Conservation (phyloP, 768 basidiomycete genomes). For the Agaricus sinodeliciosus region DNA sequence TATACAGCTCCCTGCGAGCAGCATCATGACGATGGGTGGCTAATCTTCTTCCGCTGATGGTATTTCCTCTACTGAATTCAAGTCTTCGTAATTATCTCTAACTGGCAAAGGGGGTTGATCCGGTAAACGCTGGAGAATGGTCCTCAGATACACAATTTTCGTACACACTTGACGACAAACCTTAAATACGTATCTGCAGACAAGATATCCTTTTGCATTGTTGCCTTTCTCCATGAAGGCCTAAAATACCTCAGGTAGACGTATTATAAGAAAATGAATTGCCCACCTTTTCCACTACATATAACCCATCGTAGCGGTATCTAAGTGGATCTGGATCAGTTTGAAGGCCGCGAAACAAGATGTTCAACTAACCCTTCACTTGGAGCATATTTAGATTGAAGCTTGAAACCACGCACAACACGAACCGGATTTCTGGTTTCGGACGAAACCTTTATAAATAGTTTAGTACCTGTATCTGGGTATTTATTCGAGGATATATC, state of each 20-base stretch:
- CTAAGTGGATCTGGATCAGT: conserved; percentile 25
- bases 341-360: not conserved
- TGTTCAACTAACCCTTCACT: conserved; percentile 52
- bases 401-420: conserved; percentile 83
- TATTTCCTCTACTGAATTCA: conserved; percentile 3
- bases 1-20: not conserved
- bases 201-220: conserved; percentile 60
- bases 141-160: not conserved
- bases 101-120: conserved; percentile 47
- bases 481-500: conserved; percentile 1
- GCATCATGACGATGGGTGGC: not conserved
- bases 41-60: not conserved
- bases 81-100: conserved; percentile 15
- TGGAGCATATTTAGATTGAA: conserved; percentile 68
- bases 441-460: conserved; percentile 49
- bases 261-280: not conserved
- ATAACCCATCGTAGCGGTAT: conserved; percentile 90
- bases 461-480: not conserved
- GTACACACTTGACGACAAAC: conserved; percentile 29
- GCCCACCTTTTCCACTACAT: conserved; percentile 64
- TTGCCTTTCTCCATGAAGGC: conserved; percentile 73
- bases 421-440: conserved; percentile 79
- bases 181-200: conserved; percentile 85
- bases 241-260: conserved; percentile 23
- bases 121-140: conserved; percentile 39